Percentiles rank a stretch among this genome's conserved stretches.
These are phyloP conservation scores for Hibiscus mutabilis DNA, from an alignment of 345 rosid species.

Conservation along the genomic window DNA sequence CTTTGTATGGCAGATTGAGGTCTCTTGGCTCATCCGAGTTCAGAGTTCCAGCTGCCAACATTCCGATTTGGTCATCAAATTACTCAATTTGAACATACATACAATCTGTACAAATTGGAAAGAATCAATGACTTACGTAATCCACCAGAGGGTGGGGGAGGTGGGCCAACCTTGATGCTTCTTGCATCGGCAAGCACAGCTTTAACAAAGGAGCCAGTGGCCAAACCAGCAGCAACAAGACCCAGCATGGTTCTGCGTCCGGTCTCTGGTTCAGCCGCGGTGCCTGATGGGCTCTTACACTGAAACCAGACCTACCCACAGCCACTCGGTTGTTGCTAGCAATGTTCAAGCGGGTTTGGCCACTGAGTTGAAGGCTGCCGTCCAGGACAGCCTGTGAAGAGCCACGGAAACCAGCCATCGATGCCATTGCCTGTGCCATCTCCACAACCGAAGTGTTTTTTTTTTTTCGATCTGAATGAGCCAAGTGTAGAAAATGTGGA, in stretches of 20 bases:
- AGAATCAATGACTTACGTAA: conserved; percentile 51
- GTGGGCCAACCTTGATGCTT: conserved; percentile 79
- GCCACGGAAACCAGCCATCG: conserved; percentile 66
- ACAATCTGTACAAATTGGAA: background rate
- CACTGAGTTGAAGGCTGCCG: conserved; percentile 55
- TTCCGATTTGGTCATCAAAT: background rate
- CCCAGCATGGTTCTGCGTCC: conserved; percentile 71
- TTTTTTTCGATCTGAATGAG: background rate
- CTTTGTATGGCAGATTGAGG: conserved; percentile 38
- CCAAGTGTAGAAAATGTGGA: conserved; percentile 16
- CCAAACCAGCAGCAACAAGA: conserved; percentile 63
- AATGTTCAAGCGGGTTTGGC: conserved; percentile 40
- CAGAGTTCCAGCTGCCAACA: conserved; percentile 74
- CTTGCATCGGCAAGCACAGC: conserved; percentile 65
- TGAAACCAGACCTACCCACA: conserved; percentile 30
- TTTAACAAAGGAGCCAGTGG: conserved; percentile 60
- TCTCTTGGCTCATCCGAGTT: conserved; percentile 90
- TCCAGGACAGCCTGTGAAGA: conserved; percentile 62
- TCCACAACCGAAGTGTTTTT: background rate
- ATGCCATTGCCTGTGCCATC: conserved; percentile 69
- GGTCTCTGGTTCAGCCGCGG: conserved; percentile 47
- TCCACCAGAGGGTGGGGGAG: conserved; percentile 92
- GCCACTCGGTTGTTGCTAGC: conserved; percentile 26
- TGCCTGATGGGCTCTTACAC: conserved; percentile 53
- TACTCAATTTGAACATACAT: background rate